Evolutionary conservation across 805 yeast species (phyloP).

Genomic region (Wickerhamiella spandovensis): DNA sequence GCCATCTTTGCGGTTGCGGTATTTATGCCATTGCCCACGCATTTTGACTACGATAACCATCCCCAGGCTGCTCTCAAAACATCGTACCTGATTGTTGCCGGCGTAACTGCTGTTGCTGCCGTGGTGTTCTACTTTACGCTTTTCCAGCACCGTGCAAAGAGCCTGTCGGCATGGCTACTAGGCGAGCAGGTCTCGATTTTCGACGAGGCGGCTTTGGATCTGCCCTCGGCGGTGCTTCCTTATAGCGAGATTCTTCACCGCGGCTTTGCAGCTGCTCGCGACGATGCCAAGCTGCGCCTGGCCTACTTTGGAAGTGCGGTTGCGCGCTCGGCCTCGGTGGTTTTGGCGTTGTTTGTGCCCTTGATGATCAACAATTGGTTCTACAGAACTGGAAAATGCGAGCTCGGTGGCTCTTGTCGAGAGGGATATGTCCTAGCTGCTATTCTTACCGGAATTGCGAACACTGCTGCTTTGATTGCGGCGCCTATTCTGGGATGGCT

Average conservation of each 20-base stretch:
- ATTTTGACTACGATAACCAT: constrained; percentile 27
- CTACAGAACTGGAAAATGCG: constrained; percentile 38
- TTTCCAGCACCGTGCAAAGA: constrained; percentile 32
- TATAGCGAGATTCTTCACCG: constrained; percentile 32
- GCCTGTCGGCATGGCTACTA: constrained; percentile 21
- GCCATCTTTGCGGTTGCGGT: constrained; percentile 49
- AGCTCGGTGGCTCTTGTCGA: constrained; percentile 31
- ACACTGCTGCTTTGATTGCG: constrained; percentile 39
- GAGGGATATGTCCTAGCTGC: constrained; percentile 57
- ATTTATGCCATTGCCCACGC: constrained; percentile 44
- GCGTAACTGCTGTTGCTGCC: constrained; percentile 17
- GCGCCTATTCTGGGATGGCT: constrained; percentile 54
- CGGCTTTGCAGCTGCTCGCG: constrained; percentile 37
- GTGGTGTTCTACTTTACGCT: constrained; percentile 30
- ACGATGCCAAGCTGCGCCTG: constrained; percentile 35
- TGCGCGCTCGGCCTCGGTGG: constrained; percentile 49
- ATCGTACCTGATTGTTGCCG: constrained; percentile 31
- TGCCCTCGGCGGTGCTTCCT: constrained; percentile 11
- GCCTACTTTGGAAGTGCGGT: constrained; percentile 52
- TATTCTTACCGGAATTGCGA: constrained; percentile 54
- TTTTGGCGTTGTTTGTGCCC: constrained; percentile 48
- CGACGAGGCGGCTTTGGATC: constrained; percentile 22
- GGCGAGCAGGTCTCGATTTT: constrained; percentile 18
- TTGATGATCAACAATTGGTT: constrained; percentile 46
- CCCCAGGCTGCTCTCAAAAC: constrained; percentile 34